Percentiles rank a stretch among this genome's conserved stretches.
phyloP scores from a whole-genome alignment of 1,284 basidiomycete species.

The Trametes sp. region DNA sequence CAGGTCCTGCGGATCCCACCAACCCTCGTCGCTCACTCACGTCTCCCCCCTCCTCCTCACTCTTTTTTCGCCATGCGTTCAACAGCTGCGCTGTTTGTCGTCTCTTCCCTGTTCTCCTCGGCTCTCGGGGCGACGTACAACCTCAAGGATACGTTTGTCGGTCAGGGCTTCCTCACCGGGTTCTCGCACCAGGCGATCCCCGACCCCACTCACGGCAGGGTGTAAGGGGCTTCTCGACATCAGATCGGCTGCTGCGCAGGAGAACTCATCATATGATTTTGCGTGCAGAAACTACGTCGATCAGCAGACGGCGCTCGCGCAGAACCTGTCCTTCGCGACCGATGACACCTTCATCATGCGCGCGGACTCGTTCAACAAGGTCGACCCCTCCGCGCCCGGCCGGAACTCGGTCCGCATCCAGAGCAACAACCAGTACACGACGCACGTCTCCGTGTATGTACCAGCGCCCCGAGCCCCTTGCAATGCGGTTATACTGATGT shows the following conservation, averaged over 20 bases:
- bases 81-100: conserved; percentile 30
- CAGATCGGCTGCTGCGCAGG: background rate
- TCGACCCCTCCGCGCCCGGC: conserved; percentile 57
- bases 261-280: background rate
- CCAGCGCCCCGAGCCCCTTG: background rate
- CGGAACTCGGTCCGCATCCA: conserved; percentile 66
- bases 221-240: conserved; percentile 49
- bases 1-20: conserved; percentile 32
- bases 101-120: conserved; percentile 32
- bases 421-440: conserved; percentile 59
- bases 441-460: conserved; percentile 64
- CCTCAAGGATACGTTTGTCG: conserved; percentile 54
- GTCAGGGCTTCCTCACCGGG: conserved; percentile 55
- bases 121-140: conserved; percentile 48
- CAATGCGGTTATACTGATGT: conserved; percentile 1
- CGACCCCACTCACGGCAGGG: conserved; percentile 70
- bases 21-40: conserved; percentile 15
- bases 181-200: conserved; percentile 59
- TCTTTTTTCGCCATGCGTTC: conserved; percentile 33
- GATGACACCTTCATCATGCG: conserved; percentile 50
- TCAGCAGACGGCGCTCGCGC: conserved; percentile 42
- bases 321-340: conserved; percentile 44
- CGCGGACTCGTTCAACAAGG: conserved; percentile 56
- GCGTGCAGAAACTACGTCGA: conserved; percentile 45
- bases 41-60: conserved; percentile 8